Evolutionary conservation across 345 rosid genomes (phyloP).

Genomic region (Durio zibethinus): DNA sequence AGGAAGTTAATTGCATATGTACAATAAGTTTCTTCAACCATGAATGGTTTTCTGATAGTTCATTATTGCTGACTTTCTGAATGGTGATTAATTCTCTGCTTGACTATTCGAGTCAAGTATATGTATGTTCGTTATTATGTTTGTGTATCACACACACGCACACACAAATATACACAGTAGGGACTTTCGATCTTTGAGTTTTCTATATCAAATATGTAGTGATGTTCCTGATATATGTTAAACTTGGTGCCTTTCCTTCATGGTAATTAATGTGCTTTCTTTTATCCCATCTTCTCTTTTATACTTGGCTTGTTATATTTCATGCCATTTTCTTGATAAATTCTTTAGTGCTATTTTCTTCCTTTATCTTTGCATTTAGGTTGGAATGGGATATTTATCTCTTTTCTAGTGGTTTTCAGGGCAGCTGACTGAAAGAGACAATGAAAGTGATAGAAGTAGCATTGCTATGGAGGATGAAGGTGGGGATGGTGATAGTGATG

Average conservation of each 20-base stretch:
- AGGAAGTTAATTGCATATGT: neutral
- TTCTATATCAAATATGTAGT: neutral
- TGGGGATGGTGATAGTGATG: conserved; percentile 34
- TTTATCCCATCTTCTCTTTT: neutral
- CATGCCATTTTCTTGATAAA: neutral
- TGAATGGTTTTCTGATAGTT: neutral
- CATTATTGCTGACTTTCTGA: neutral
- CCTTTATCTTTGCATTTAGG: neutral
- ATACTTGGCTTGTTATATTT: neutral
- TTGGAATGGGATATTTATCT: neutral
- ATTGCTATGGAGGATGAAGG: conserved; percentile 57
- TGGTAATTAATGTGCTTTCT: neutral
- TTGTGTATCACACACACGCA: neutral
- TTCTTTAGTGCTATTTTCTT: neutral
- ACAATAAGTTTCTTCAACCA: neutral
- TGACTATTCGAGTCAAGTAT: neutral
- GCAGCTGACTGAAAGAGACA: conserved; percentile 36
- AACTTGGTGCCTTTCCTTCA: neutral
- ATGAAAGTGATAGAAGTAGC: conserved; percentile 53
- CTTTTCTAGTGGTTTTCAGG: conserved; percentile 36
- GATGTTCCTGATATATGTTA: neutral
- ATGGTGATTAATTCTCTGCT: neutral
- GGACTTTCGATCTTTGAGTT: neutral
- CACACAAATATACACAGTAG: neutral
- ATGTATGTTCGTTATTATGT: too few species aligned